phyloP scores from a whole-genome alignment of 495 filamentous ascomycete genomes.

The Articulospora tetracladia region DNA sequence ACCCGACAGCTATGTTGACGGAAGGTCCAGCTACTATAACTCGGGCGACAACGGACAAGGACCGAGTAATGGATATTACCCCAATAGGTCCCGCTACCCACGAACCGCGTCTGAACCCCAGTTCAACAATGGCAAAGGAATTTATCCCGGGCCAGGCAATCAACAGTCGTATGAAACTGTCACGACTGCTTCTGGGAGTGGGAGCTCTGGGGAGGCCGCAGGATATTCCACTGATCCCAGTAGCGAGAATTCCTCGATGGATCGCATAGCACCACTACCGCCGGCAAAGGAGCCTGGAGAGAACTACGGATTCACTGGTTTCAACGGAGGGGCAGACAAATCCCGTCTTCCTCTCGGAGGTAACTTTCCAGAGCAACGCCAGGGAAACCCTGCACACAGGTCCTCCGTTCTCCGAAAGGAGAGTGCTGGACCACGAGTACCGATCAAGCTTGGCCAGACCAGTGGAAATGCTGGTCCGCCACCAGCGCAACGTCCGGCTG shows the following conservation, averaged over 20 bases:
- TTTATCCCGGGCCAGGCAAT: slow-evolving; percentile 65
- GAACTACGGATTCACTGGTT: slow-evolving; percentile 42
- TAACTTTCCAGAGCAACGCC: slow-evolving; percentile 30
- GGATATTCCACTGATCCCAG: slow-evolving; percentile 86
- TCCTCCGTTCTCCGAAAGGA: slow-evolving; percentile 41
- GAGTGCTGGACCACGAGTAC: slow-evolving; percentile 18
- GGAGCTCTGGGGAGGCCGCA: slow-evolving; percentile 64
- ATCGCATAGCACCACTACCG: slow-evolving; percentile 59
- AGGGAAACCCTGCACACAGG: slow-evolving; percentile 18
- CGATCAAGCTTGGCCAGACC: slow-evolving; percentile 28
- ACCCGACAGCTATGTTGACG: slow-evolving; percentile 42
- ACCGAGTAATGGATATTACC: slow-evolving; percentile 34
- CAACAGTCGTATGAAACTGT: slow-evolving; percentile 72
- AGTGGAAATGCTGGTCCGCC: slow-evolving; percentile 10
- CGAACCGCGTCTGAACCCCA: slow-evolving; percentile 44
- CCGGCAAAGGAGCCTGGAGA: slow-evolving; percentile 52
- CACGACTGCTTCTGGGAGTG: slow-evolving; percentile 66
- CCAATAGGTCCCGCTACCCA: slow-evolving; percentile 39
- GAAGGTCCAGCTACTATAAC: slow-evolving; percentile 34
- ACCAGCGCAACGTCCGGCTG: slow-evolving; percentile 1
- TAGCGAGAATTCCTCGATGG: slow-evolving; percentile 85
- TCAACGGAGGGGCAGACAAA: slow-evolving; percentile 38
- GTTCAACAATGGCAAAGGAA: slow-evolving; percentile 30
- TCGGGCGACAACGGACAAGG: slow-evolving; percentile 35
- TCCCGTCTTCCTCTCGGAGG: slow-evolving; percentile 27